Base-by-base conservation (phyloP, 768 basidiomycete genomes). In the Amylocystis lapponica region DNA sequence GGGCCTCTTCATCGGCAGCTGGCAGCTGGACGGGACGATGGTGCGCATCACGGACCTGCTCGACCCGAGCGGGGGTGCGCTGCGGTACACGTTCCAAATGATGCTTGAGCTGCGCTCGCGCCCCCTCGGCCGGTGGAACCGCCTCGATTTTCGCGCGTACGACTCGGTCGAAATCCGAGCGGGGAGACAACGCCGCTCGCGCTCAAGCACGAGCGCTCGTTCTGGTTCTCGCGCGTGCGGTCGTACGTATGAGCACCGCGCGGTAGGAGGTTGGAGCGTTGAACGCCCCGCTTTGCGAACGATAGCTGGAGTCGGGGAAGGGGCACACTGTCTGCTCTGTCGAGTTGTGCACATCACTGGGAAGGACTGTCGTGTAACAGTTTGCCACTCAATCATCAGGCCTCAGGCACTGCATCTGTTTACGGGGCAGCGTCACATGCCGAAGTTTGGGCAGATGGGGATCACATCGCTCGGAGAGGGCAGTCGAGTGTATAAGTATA, bases 141-240 rank as follows among this genome's bases (percentile, higher is more conserved):
- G 79, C 55, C 71, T 95, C 47, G 80, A 88, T 41, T 73, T 94
- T 17, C 57, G 69, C 34, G 69, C 72, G 10, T 95, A 95, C 60
- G 75, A 83, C 41, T 85, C 85, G 0, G 76, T 94, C 4, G 76
- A 85, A 44, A 53, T 86, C n/a, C 78, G 46, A 84, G 75, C 14
- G 90, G 87, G 2, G 90, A 92, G 57, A 67, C 74, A 11, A 59
- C 74, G 9, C 79, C 83, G 14, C 66, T 95, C 22, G 68, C 78
- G 9, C 64, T 93, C 52, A 89, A 87, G 57, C 80, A 92, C 51
- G 89, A 92, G 59, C 73, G 87, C 42, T 79, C 90, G n/a, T 95
- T 89, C 61, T 93, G 86, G 82, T 96, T 96, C 65, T 93, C 90
- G 31, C 92, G 86, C 63, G 88, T 92, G 52, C 73, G 74, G 58